These are phyloP conservation scores for Macrolepiota albuminosa DNA, from an alignment of 768 basidiomycete species.

Conservation along the genomic window DNA sequence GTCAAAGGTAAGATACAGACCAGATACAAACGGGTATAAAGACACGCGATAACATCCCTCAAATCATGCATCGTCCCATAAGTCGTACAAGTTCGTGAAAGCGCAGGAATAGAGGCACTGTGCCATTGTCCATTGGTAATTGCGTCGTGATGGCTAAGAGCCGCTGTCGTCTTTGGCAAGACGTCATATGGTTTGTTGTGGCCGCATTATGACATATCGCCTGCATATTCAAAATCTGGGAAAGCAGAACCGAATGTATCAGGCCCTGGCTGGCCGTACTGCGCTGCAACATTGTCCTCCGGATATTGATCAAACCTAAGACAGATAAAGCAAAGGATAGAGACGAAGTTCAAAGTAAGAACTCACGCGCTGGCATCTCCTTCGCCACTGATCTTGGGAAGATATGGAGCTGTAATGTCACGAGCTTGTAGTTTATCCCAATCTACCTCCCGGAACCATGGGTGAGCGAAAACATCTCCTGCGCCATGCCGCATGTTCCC, in stretches of 20 bases:
- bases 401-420: slow-evolving; percentile 93
- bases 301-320: slow-evolving; percentile 73
- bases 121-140: neutral
- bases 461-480: slow-evolving; percentile 88
- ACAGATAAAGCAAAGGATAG: slow-evolving; percentile 7
- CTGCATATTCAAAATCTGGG: slow-evolving; percentile 76
- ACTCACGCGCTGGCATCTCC: slow-evolving; percentile 94
- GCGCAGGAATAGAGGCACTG: neutral
- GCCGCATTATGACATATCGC: slow-evolving; percentile 11
- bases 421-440: slow-evolving; percentile 77
- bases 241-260: slow-evolving; percentile 69
- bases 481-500: slow-evolving; percentile 88
- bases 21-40: slow-evolving; percentile 6
- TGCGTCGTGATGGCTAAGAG: neutral
- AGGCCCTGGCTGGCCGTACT: slow-evolving; percentile 52
- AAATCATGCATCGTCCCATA: neutral
- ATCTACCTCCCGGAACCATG: slow-evolving; percentile 93
- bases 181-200: neutral
- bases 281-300: slow-evolving; percentile 59
- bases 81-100: slow-evolving; percentile 3
- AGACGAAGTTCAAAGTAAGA: neutral
- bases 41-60: neutral
- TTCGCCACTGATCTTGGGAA: slow-evolving; percentile 87
- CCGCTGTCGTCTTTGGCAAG: neutral
- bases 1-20: slow-evolving; percentile 8